Evolutionary conservation across 768 basidiomycete genomes (phyloP), one percentile per base, ranked within the genome.

Genomic region (Mycena indigotica): DNA sequence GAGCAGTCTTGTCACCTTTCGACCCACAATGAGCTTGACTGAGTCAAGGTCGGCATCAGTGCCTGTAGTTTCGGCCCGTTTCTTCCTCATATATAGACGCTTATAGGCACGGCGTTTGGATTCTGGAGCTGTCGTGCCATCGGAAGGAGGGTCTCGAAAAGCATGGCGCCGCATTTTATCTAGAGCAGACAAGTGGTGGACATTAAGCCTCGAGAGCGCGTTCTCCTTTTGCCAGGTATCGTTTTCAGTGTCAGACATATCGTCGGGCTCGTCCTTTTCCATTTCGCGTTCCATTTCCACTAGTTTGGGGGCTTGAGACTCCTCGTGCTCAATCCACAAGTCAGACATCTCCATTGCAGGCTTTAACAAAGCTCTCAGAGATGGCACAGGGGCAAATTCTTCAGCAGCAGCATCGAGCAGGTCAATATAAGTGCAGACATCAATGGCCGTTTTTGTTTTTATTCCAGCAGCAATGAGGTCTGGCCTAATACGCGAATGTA

Each of bases 401-500:
- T 62, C 53, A 45, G 75, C 63, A 19, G 74, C 79, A 1, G 69
- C 61, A 21, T 81, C 78, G 32, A 93, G 74, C 17, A 75, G 61
- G 29, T 84, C 77, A 59, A 94, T 70, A 65, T 91, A 93, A 25
- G 79, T 70, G 58, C 82, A 84, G 19, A 94, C 87, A 57, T 94
- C 89, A 50, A 81, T 71, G 8, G 81, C 75, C 15, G 77, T 82
- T 72, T 88, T 91, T 21, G 87, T 85, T 57, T 77, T 76, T n/a
- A 93, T 74, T 49, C 80, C 80, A 4, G 74, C 77, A 0, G 90
- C 84, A 50, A 95, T 87, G 46, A 93, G 79, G 69, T 94, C 93
- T 0, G 91, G 88, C 21, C 90, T 74, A 40, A 88, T 77, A 24
- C 88, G 80, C 19, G 91, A 93, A 70, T 89, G 74, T 2, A 85